Evolutionary conservation across 2,329 filamentous ascomycete species (phyloP).

Genomic region (Aureobasidium sp.): DNA sequence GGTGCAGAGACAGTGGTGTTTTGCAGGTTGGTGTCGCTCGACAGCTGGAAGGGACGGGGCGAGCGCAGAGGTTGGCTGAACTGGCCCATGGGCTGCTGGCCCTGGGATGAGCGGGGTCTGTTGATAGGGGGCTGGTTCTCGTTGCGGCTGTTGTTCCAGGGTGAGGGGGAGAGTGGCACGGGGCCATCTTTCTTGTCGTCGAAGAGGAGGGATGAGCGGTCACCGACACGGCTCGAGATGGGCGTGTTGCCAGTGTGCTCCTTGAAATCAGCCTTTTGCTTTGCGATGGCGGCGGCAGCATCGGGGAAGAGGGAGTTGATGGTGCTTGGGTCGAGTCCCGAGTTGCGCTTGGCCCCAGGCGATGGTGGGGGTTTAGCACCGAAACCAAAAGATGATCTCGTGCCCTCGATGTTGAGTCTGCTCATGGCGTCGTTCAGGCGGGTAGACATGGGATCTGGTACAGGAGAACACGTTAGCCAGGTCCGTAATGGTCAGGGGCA

Average conservation of each 20-base stretch:
- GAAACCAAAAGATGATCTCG: slow-evolving; percentile 70
- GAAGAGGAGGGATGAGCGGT: slow-evolving; percentile 67
- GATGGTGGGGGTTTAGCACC: slow-evolving; percentile 62
- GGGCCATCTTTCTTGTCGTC: slow-evolving; percentile 57
- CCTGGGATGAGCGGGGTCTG: slow-evolving; percentile 69
- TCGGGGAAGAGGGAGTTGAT: slow-evolving; percentile 99
- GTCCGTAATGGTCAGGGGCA: too few relatives aligned
- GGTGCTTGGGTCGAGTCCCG: slow-evolving; percentile 82
- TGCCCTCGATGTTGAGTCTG: slow-evolving; percentile 80
- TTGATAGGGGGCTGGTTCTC: slow-evolving; percentile 49
- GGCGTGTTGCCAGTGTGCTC: slow-evolving; percentile 88
- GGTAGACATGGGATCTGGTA: slow-evolving; percentile 87
- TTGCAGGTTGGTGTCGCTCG: slow-evolving; percentile 64
- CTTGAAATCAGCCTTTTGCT: slow-evolving; percentile 95
- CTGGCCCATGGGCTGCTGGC: slow-evolving; percentile 71
- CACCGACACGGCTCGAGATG: slow-evolving; percentile 77
- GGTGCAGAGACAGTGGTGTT: slow-evolving; percentile 70
- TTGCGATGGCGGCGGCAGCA: slow-evolving; percentile 94
- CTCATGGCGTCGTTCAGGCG: slow-evolving; percentile 94
- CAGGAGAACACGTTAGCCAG: background rate
- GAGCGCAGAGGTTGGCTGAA: slow-evolving; percentile 86
- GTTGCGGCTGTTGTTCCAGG: slow-evolving; percentile 56
- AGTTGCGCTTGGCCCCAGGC: slow-evolving; percentile 78
- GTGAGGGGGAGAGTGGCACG: slow-evolving; percentile 62
- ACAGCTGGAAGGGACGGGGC: slow-evolving; percentile 60